Conservation (phyloP, 441 rosid genomes). For the Bruguiera hainesii region DNA sequence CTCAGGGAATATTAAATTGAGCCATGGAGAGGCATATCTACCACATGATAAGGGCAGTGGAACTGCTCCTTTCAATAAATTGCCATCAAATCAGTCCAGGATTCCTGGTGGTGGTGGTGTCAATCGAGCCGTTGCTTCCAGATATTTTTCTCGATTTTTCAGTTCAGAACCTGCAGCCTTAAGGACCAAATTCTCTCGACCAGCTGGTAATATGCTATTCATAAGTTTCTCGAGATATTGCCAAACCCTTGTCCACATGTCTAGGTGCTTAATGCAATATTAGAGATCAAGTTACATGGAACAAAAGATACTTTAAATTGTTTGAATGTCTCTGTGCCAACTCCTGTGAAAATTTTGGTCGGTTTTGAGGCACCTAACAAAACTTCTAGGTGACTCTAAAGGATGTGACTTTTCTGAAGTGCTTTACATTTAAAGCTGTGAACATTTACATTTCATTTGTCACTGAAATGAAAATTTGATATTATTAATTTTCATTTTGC, state of each 20-base stretch:
- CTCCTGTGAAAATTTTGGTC: background rate
- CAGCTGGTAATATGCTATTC: slow-evolving; percentile 46
- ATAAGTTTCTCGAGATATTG: background rate
- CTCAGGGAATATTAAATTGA: slow-evolving; percentile 90
- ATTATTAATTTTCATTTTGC: slow-evolving; percentile 5
- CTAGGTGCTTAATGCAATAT: background rate
- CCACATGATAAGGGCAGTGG: slow-evolving; percentile 97
- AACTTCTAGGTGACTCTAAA: background rate
- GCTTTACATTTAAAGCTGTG: background rate
- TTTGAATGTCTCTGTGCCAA: background rate
- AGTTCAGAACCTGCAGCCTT: slow-evolving; percentile 67
- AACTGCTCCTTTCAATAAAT: slow-evolving; percentile 63
- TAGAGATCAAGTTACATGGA: background rate
- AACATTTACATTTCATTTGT: background rate
- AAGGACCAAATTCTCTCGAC: slow-evolving; percentile 52
- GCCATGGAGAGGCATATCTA: slow-evolving; percentile 98
- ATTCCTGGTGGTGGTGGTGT: slow-evolving; percentile 59
- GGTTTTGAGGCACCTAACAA: background rate
- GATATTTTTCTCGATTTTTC: slow-evolving; percentile 80
- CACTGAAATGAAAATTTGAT: background rate
- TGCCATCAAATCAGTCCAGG: slow-evolving; percentile 71
- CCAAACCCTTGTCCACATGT: background rate
- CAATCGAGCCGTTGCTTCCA: slow-evolving; percentile 79
- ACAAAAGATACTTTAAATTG: background rate
- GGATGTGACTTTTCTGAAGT: background rate